phyloP scores from a whole-genome alignment of 371 early-diverging fungal genomes.

The Mortierella sp. region DNA sequence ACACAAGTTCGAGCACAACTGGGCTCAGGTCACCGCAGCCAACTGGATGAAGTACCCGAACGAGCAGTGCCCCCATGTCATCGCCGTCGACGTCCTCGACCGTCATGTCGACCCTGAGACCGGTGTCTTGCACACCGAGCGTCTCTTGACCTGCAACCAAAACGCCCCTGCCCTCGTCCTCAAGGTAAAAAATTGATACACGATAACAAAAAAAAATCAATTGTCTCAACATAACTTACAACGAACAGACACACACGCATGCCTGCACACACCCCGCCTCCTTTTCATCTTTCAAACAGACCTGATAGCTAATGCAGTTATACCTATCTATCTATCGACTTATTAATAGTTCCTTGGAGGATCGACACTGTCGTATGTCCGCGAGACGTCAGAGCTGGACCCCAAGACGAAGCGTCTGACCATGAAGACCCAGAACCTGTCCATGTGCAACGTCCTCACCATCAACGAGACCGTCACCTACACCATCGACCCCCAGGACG shows the following conservation, averaged over 20 bases:
- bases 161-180: constrained; percentile 83
- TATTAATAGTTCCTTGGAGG: constrained; percentile 71
- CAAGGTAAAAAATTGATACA: too few species aligned
- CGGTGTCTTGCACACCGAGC: constrained; percentile 89
- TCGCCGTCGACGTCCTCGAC: constrained; percentile 90
- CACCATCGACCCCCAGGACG: constrained; percentile 56
- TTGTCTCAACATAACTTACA: not conserved
- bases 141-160: constrained; percentile 91
- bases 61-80: constrained; percentile 90
- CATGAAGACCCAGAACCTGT: constrained; percentile 82
- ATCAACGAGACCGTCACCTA: constrained; percentile 91
- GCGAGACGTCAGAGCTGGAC: constrained; percentile 89
- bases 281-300: not conserved
- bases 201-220: too few species aligned
- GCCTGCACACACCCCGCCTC: not conserved
- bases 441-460: constrained; percentile 80
- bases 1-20: constrained; percentile 79
- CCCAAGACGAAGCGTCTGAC: constrained; percentile 78
- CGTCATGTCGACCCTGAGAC: constrained; percentile 85
- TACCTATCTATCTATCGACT: not conserved
- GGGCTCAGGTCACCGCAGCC: constrained; percentile 90
- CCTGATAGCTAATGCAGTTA: not conserved
- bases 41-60: constrained; percentile 98
- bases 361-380: constrained; percentile 81
- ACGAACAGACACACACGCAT: not conserved